Base-by-base conservation (phyloP, 176 grass and related monocot genomes). In the Chloris gayana region DNA sequence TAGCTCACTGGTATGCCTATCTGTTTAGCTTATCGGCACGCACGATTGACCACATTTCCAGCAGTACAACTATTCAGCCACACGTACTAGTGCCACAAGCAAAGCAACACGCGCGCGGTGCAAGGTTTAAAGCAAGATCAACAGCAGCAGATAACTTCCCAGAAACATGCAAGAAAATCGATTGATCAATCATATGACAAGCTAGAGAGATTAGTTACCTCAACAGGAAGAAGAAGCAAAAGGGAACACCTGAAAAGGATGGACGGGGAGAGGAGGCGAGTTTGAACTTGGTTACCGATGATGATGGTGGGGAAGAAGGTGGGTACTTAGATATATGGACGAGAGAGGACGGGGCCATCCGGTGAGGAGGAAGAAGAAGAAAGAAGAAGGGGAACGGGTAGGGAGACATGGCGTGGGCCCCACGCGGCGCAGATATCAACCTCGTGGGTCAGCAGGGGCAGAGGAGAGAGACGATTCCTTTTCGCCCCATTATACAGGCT, bases 371-470 rank as follows among this genome's bases (percentile, higher is more conserved):
- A 49, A 26, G 29, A 51, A 14, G 41, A 14, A 22, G 59, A 45
- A 6, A 58, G 56, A 29, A 14, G 68, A 9, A 6, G 12, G 5
- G 51, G 34, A 11, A 18, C 57, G 34, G 9, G 12, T 39, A 10
- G 26, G 25, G 42, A 24, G 67, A 64, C 56, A 87, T 24, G 61
- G 66, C 3, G 33, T 3, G 77, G 77, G 87, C 0, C 42, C 84
- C 74, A 41, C 11, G 2, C 8, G 83, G 82, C 84, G 80, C 81
- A 74, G 91, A 81, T 82, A 89, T 81, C 87, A 85, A 83, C 83
- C 90, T 80, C 75, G 63, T 83, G 75, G 74, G 58, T 70, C 57
- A 77, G 45, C 44, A 46, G 15, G 14, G 47, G 14, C 31, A 41
- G 56, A 12, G 14, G 27, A 4, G 11, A 53, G 75, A 41, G 31